These are phyloP conservation scores for Coniochaeta pulveracea DNA, from an alignment of 2,329 filamentous ascomycete genomes.

Conservation along the genomic window DNA sequence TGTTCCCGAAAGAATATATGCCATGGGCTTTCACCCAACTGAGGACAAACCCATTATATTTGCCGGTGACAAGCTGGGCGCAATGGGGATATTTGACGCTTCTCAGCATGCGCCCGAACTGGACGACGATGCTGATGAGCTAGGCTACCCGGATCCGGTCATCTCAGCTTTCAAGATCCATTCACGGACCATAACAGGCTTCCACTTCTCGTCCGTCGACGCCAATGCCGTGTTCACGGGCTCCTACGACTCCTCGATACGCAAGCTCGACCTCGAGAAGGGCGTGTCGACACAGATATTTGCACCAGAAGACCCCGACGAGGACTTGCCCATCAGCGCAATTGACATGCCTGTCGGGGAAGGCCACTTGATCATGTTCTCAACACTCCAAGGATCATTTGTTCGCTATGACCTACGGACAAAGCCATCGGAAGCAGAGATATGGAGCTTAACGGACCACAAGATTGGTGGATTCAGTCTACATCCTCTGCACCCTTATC, in stretches of 20 bases:
- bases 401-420: conserved; percentile 71
- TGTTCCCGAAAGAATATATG: conserved; percentile 77
- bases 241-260: conserved; percentile 88
- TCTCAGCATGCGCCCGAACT: conserved; percentile 50
- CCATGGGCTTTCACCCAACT: conserved; percentile 79
- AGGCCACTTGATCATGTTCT: conserved; percentile 71
- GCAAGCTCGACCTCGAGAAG: conserved; percentile 73
- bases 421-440: conserved; percentile 41
- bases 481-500: conserved; percentile 67
- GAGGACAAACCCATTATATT: conserved; percentile 80
- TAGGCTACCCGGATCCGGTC: conserved; percentile 56
- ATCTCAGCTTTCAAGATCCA: conserved; percentile 88
- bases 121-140: conserved; percentile 56
- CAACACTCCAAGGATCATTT: conserved; percentile 70
- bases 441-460: conserved; percentile 73
- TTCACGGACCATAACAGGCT: conserved; percentile 74
- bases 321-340: conserved; percentile 72
- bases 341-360: conserved; percentile 67
- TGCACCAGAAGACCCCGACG: conserved; percentile 55
- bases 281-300: conserved; percentile 73
- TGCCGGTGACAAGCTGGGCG: conserved; percentile 87
- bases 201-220: conserved; percentile 66
- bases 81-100: conserved; percentile 82
- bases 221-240: conserved; percentile 68
- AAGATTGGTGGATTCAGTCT: conserved; percentile 93